Conservation (phyloP, 2,329 filamentous ascomycete genomes). For the Diaporthe destruens region DNA sequence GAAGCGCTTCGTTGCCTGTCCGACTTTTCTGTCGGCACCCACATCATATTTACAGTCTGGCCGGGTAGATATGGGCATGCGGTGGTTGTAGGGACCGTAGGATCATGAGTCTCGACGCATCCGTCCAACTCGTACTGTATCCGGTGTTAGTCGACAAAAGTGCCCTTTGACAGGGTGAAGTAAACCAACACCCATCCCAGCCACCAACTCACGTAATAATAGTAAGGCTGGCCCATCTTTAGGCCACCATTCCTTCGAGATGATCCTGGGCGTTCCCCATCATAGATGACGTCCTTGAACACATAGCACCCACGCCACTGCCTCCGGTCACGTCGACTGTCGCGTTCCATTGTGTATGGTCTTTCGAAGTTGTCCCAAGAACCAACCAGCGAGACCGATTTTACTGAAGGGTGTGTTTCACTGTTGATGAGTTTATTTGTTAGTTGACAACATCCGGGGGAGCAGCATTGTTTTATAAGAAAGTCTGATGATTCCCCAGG, state of each 20-base stretch:
- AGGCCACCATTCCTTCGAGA: constrained; percentile 80
- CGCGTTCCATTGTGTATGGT: constrained; percentile 84
- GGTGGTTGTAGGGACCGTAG: constrained; percentile 78
- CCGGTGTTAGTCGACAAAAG: constrained; percentile 47
- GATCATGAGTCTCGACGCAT: constrained; percentile 81
- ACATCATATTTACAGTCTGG: constrained; percentile 86
- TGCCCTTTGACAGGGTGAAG: constrained; percentile 29
- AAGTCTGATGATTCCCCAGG: constrained; percentile 1
- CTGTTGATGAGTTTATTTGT: constrained; percentile 52
- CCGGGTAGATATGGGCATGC: constrained; percentile 89
- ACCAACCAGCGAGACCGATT: constrained; percentile 83
- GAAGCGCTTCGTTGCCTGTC: constrained; percentile 74
- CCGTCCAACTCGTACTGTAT: constrained; percentile 85
- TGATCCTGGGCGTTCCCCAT: constrained; percentile 71
- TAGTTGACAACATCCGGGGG: constrained; percentile 29
- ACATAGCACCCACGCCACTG: constrained; percentile 91
- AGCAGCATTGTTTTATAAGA: constrained; percentile 31
- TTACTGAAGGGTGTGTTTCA: constrained; percentile 70
- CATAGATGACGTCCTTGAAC: constrained; percentile 87
- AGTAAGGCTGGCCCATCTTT: constrained; percentile 94
- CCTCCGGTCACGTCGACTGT: constrained; percentile 77
- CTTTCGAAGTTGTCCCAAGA: constrained; percentile 96
- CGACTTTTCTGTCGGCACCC: constrained; percentile 79
- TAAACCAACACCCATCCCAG: constrained; percentile 18
- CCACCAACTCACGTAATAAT: constrained; percentile 82